phyloP scores from a whole-genome alignment of 306 rosid genomes.

The Cicer yamashitae region DNA sequence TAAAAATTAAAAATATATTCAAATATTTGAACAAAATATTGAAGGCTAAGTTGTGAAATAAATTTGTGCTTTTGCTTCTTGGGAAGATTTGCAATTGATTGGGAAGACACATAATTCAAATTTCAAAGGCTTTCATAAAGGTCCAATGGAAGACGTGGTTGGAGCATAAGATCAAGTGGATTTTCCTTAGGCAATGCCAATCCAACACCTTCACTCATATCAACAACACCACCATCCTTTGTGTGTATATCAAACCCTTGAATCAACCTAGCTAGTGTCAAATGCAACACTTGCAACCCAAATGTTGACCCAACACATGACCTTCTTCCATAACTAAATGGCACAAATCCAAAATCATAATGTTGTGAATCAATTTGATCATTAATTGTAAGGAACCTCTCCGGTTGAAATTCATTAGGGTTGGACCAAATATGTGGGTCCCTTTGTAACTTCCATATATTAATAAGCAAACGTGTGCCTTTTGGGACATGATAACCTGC shows the following conservation, averaged over 20 bases:
- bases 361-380: constrained; percentile 32
- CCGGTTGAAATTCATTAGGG: constrained; percentile 53
- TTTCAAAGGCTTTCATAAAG: constrained; percentile 48
- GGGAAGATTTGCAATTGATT: no score
- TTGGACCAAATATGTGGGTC: constrained; percentile 51
- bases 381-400: constrained; percentile 44
- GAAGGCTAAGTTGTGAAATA: no score
- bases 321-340: constrained; percentile 57
- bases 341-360: constrained; percentile 42
- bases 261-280: constrained; percentile 54
- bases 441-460: constrained; percentile 52
- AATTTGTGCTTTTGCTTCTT: no score
- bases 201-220: constrained; percentile 56
- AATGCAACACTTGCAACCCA: constrained; percentile 51
- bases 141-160: constrained; percentile 49
- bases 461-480: constrained; percentile 52
- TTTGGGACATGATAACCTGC: constrained; percentile 48
- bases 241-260: constrained; percentile 50
- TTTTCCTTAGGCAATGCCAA: constrained; percentile 52
- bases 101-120: neutral
- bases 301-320: constrained; percentile 52
- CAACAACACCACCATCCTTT: constrained; percentile 12
- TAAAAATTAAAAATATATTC: no score
- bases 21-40: no score
- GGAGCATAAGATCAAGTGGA: constrained; percentile 37